Percentiles rank a stretch among this genome's conserved stretches.
Evolutionary conservation across 257 asterid species (phyloP).

Genomic region (Gentiana macrophylla): DNA sequence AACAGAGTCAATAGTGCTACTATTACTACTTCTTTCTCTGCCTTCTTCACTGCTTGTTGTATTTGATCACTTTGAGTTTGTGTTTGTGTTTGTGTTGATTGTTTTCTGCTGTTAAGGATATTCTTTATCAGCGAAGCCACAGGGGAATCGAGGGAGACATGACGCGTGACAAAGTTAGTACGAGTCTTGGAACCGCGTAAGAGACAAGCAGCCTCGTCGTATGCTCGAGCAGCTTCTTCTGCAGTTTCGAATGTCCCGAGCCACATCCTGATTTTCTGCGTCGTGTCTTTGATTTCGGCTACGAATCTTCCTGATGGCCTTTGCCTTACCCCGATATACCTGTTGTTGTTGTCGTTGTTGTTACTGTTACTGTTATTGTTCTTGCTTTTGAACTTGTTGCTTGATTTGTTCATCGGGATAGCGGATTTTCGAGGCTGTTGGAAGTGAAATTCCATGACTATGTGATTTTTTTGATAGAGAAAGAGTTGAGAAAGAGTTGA

Average conservation of each 20-base stretch:
- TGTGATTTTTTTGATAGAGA: not conserved
- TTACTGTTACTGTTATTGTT: not conserved
- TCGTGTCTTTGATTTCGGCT: slow-evolving; percentile 14
- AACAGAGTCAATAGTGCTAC: not conserved
- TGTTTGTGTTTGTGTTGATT: not conserved
- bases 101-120: slow-evolving; percentile 36
- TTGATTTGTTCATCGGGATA: not conserved
- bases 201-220: slow-evolving; percentile 15
- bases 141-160: slow-evolving; percentile 35
- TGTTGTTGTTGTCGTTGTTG: not conserved
- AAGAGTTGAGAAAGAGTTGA: not conserved
- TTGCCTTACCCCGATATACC: slow-evolving; percentile 13
- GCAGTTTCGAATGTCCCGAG: slow-evolving; percentile 18
- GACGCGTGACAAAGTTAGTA: slow-evolving; percentile 7
- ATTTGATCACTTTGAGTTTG: not conserved
- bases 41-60: slow-evolving; percentile 2
- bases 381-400: slow-evolving; percentile 8
- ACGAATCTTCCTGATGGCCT: slow-evolving; percentile 16
- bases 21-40: slow-evolving; percentile 4
- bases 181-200: slow-evolving; percentile 12
- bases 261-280: slow-evolving; percentile 17
- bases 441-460: slow-evolving; percentile 7
- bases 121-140: slow-evolving; percentile 48
- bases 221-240: slow-evolving; percentile 15
- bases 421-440: not conserved